A percentile compares a stretch with the other conserved stretches of the same genome.
Conservation (phyloP, 2,329 filamentous ascomycete genomes). For the Escovopsis sp. region DNA sequence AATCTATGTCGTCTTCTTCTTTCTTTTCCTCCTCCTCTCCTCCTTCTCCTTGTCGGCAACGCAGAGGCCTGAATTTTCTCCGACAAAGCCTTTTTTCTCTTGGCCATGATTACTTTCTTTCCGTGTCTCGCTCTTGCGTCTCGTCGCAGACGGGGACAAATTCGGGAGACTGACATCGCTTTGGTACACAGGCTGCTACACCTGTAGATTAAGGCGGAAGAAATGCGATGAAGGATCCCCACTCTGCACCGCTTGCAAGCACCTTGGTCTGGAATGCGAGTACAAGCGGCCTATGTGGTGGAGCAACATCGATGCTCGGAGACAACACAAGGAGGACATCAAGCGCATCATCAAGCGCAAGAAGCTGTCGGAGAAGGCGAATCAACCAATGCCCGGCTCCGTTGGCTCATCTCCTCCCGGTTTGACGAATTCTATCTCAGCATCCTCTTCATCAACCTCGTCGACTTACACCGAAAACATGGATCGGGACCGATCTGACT, state of each 20-base stretch:
- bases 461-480: slow-evolving; percentile 65
- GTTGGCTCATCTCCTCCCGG: slow-evolving; percentile 61
- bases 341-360: slow-evolving; percentile 97
- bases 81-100: too few species aligned
- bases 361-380: slow-evolving; percentile 78
- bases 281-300: slow-evolving; percentile 97
- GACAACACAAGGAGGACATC: slow-evolving; percentile 83
- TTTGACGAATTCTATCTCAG: slow-evolving; percentile 63
- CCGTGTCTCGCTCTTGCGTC: too few species aligned
- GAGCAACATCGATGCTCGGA: slow-evolving; percentile 79
- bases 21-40: too few species aligned
- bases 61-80: too few species aligned
- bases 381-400: slow-evolving; percentile 39
- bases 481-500: slow-evolving; percentile 58
- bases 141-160: too few species aligned
- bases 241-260: slow-evolving; percentile 50
- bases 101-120: too few species aligned
- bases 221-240: slow-evolving; percentile 54
- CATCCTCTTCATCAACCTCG: slow-evolving; percentile 34
- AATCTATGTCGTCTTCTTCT: too few species aligned
- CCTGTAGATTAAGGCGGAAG: slow-evolving; percentile 51
- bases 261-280: slow-evolving; percentile 76
- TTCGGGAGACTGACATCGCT: neutral
- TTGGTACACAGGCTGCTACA: slow-evolving; percentile 43
- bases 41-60: too few species aligned